Conservation (phyloP, 192 early-diverging fungal species). For the Gigaspora rosea region DNA sequence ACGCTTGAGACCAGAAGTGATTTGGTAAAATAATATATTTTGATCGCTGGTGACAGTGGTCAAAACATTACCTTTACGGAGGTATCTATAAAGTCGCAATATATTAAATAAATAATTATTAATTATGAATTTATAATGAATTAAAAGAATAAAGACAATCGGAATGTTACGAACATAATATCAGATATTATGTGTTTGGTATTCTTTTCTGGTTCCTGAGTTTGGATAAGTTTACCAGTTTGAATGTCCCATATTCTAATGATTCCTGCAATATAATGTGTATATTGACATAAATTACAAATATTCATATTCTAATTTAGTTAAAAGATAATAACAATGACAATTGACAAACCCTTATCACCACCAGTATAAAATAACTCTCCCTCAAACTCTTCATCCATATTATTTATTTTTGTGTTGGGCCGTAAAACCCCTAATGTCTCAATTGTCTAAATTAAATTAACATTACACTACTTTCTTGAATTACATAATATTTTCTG, state of each 20-base stretch:
- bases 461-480: too few species aligned
- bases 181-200: conserved; percentile 77
- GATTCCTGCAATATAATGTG: conserved; percentile 36
- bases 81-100: conserved; percentile 4
- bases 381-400: conserved; percentile 38
- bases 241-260: conserved; percentile 88
- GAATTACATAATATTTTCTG: too few species aligned
- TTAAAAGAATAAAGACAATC: conserved; percentile 8
- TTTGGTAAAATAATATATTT: conserved; percentile 81
- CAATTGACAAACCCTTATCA: conserved; percentile 62
- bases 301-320: neutral
- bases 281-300: neutral
- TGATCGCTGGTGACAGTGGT: conserved; percentile 87
- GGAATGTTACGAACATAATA: conserved; percentile 54
- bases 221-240: conserved; percentile 67
- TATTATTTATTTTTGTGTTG: conserved; percentile 35
- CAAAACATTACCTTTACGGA: conserved; percentile 48
- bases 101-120: neutral
- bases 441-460: conserved; percentile 61
- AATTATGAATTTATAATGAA: neutral
- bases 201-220: conserved; percentile 69
- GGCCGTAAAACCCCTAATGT: conserved; percentile 73
- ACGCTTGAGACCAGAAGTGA: conserved; percentile 54
- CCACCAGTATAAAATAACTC: conserved; percentile 84
- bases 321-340: neutral